A percentile compares a stretch with the other conserved stretches of the same genome.
Conservation (phyloP, 2,329 filamentous ascomycete genomes). For the Colletotrichum abscissum region DNA sequence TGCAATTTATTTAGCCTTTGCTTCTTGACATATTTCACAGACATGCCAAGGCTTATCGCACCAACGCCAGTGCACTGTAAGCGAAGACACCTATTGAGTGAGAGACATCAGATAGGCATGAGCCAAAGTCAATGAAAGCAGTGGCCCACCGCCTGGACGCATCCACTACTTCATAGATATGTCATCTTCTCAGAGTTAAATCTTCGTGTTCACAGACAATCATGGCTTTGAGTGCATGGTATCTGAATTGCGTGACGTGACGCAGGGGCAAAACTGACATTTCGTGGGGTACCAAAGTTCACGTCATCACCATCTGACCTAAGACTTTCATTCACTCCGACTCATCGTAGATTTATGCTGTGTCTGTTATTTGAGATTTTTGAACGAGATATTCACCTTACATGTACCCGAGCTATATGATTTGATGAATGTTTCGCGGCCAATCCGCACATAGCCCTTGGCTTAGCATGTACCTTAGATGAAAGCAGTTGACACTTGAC, state of each 20-base stretch:
- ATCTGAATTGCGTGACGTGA: background rate
- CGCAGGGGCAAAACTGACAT: background rate
- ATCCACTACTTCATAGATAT: background rate
- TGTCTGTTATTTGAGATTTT: background rate
- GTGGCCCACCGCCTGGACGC: background rate
- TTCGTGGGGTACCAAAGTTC: background rate
- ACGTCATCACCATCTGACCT: background rate
- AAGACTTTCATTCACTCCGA: background rate
- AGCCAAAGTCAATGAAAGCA: background rate
- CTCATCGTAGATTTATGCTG: background rate
- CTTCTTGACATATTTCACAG: no score
- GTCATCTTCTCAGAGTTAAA: background rate
- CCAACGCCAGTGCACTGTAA: background rate
- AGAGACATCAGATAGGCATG: background rate
- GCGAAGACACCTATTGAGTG: background rate
- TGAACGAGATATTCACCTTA: background rate
- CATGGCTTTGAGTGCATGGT: background rate
- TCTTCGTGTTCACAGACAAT: background rate
- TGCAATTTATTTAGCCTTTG: no score
- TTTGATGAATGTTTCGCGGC: background rate
- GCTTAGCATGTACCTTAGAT: no score
- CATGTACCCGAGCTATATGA: background rate
- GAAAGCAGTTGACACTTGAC: background rate
- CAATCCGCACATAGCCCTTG: background rate
- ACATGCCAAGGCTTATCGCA: no score